Base-by-base conservation (phyloP, 106 monocot genomes). In the Acorus calamus region DNA sequence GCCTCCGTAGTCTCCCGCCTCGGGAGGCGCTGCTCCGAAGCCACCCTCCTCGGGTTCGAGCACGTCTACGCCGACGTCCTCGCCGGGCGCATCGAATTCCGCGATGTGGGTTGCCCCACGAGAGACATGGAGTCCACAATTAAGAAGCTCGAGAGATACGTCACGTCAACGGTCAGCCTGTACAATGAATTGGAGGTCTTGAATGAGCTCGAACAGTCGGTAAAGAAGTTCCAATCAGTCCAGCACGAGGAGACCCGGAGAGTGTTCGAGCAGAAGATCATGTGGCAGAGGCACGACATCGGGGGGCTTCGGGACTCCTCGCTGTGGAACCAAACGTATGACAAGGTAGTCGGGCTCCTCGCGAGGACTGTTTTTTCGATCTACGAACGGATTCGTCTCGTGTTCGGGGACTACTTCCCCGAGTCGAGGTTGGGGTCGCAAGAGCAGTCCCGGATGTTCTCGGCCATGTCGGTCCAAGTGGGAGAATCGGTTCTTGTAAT, bases 21-120 rank as follows among this genome's bases (percentile, higher is more conserved):
- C 44, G 94, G n/a, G 28, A 74, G 81, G 52, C 78, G 84, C 51
- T 94, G 94, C 84, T 52, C 73, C 14, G 77, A 71, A 49, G 89
- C 75, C 52, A 73, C 80, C 6, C 79, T 90, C 66, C 56, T 76
- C 45, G 94, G 86, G 7, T 94, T 94, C 69, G 94, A 94, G 56
- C 94, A 96, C 75, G 85, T 91, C 43, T 91, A 90, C 61, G 58
- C 84, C 59, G 90, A 91, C 60, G 76, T 87, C 57, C 73, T 96
- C 65, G 61, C 66, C n/a, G 75, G 75, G n/a, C 74, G 74, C 54
- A 63, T 74, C 11, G 63, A 74, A 55, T 63, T 74, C 50, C 42
- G 76, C 47, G 41, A 57, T 14, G 71, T 79, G 52, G 74, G 69
- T 45, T 71, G 76, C 14, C 63, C 76, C 55, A 46, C 66, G 64